These are phyloP conservation scores for Epithele typhae DNA, from an alignment of 768 basidiomycete genomes.

Conservation along the genomic window DNA sequence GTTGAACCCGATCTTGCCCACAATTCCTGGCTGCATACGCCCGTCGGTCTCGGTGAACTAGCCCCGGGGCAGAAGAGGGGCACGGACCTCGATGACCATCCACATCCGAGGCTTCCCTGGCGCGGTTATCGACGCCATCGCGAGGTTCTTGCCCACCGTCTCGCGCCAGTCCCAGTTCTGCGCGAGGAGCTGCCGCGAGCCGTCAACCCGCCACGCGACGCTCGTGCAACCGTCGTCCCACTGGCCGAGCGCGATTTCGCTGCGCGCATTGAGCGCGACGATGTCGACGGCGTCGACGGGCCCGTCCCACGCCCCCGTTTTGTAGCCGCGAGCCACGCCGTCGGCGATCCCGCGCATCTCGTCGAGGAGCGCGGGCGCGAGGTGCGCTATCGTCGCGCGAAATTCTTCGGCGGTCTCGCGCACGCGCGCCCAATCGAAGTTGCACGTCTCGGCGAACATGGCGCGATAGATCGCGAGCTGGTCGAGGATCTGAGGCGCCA, in stretches of 20 bases:
- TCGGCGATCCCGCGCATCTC: slow-evolving; percentile 34
- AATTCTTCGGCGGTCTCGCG: slow-evolving; percentile 24
- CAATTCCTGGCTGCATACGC: slow-evolving; percentile 28
- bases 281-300: slow-evolving; percentile 27
- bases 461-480: slow-evolving; percentile 29
- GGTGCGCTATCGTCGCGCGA: slow-evolving; percentile 17
- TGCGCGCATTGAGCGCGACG: slow-evolving; percentile 32
- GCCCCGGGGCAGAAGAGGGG: not conserved
- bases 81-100: slow-evolving; percentile 32
- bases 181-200: slow-evolving; percentile 24
- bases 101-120: slow-evolving; percentile 29
- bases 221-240: slow-evolving; percentile 34
- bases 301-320: not conserved
- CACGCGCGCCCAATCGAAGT: slow-evolving; percentile 31
- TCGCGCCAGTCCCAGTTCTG: slow-evolving; percentile 38
- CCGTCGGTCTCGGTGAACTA: not conserved
- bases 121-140: slow-evolving; percentile 25
- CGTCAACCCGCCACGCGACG: slow-evolving; percentile 26
- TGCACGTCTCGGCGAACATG: slow-evolving; percentile 28
- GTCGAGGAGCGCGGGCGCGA: slow-evolving; percentile 26
- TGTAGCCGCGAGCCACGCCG: slow-evolving; percentile 14
- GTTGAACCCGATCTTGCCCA: slow-evolving; percentile 37
- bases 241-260: slow-evolving; percentile 33
- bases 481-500: slow-evolving; percentile 26
- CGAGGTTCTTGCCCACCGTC: slow-evolving; percentile 29